Evolutionary conservation across 345 rosid species (phyloP).

Genomic region (Linum trigynum): DNA sequence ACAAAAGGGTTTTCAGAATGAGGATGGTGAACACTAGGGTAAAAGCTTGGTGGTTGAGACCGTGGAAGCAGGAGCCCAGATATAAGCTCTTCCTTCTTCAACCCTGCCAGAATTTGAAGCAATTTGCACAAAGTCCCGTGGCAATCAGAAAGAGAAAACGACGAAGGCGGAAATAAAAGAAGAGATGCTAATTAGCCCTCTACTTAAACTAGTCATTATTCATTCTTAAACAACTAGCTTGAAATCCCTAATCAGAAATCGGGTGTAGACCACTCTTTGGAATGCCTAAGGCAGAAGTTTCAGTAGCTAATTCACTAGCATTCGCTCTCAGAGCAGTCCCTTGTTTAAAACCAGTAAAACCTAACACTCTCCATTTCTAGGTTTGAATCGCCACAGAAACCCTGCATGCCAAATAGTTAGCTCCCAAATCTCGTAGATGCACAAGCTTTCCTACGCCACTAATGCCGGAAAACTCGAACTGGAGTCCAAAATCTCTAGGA

Average conservation of each 20-base stretch:
- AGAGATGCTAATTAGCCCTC: not conserved
- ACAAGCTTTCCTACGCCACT: not conserved
- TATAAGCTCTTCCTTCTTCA: slow-evolving; percentile 54
- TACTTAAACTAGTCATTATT: not conserved
- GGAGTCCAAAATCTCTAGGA: not conserved
- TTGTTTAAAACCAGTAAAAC: too few relatives aligned
- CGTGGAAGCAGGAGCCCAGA: too few relatives aligned
- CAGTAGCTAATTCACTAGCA: too few relatives aligned
- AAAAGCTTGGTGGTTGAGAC: slow-evolving; percentile 19
- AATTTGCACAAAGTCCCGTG: not conserved
- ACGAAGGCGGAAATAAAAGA: not conserved
- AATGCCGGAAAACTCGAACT: too few relatives aligned
- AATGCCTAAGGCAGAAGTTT: not conserved
- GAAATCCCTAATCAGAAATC: not conserved
- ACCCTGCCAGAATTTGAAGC: slow-evolving; percentile 33
- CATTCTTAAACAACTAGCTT: not conserved
- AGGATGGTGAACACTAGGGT: slow-evolving; percentile 29
- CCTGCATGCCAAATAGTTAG: not conserved
- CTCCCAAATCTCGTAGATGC: not conserved
- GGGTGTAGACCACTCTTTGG: not conserved
- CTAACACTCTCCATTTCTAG: not conserved
- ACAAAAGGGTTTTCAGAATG: slow-evolving; percentile 12
- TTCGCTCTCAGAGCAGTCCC: too few relatives aligned
- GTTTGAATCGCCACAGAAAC: not conserved
- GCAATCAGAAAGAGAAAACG: not conserved